Evolutionary conservation across 2,329 filamentous ascomycete genomes (phyloP).

Genomic region (Aspergillus cejpii): DNA sequence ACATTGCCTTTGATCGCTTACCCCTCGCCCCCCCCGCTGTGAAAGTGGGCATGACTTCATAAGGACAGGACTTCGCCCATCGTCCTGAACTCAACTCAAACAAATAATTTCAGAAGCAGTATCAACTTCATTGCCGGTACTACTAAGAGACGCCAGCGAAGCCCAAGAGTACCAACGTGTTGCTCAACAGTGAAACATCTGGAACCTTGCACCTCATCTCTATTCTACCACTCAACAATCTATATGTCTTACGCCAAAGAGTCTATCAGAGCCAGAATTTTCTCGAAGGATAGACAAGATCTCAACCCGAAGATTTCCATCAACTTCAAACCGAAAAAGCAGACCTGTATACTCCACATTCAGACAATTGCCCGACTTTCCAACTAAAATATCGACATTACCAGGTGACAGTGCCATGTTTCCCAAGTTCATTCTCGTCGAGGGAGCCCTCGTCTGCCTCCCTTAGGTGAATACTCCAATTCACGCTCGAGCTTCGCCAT

Average conservation of each 20-base stretch:
- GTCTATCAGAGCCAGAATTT: slow-evolving; percentile 6
- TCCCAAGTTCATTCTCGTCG: slow-evolving; percentile 17
- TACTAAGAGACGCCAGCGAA: not conserved
- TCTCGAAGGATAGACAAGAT: slow-evolving; percentile 7
- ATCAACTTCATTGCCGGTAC: not conserved
- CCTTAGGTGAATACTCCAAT: slow-evolving; percentile 24
- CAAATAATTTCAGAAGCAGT: not conserved
- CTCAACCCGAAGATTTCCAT: slow-evolving; percentile 1
- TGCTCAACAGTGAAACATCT: not conserved
- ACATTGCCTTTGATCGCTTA: slow-evolving; percentile 4
- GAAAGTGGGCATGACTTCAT: slow-evolving; percentile 16
- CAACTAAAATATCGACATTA: slow-evolving; percentile 11
- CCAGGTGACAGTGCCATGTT: slow-evolving; percentile 19
- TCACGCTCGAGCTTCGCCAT: slow-evolving; percentile 25
- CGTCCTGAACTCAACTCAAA: not conserved
- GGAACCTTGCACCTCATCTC: not conserved
- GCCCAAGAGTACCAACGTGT: no score
- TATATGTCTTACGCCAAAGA: slow-evolving; percentile 20
- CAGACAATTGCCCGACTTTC: slow-evolving; percentile 3
- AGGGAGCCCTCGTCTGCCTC: slow-evolving; percentile 23
- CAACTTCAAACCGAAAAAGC: slow-evolving; percentile 1
- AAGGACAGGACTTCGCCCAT: slow-evolving; percentile 1
- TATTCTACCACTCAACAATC: slow-evolving; percentile 6
- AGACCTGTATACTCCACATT: slow-evolving; percentile 9
- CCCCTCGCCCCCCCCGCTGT: slow-evolving; percentile 17